phyloP scores from a whole-genome alignment of 1,284 basidiomycete species.

The Tilletia horrida region DNA sequence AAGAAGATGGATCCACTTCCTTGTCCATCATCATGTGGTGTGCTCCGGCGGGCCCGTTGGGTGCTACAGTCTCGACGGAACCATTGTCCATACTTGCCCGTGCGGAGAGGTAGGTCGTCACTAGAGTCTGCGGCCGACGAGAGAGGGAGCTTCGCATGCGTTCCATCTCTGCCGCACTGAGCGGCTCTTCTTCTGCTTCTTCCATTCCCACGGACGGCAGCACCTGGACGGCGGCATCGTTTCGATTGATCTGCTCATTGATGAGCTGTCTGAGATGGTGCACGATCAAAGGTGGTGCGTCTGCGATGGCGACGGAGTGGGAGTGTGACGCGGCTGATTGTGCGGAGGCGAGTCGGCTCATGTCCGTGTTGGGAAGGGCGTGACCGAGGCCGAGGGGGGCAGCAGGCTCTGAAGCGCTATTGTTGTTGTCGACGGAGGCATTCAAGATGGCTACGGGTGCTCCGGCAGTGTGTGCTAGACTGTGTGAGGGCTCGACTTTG shows the following conservation, averaged over 20 bases:
- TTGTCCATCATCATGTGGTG: too few relatives aligned
- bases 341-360: not conserved
- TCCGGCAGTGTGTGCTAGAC: conserved; percentile 11
- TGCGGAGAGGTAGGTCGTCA: conserved; percentile 2
- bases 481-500: conserved; percentile 12
- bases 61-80: not conserved
- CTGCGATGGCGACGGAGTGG: not conserved
- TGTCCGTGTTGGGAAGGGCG: conserved; percentile 15
- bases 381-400: conserved; percentile 1
- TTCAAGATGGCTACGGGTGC: conserved; percentile 4
- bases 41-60: too few relatives aligned
- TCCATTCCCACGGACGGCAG: too few relatives aligned
- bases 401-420: not conserved
- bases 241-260: conserved; percentile 3
- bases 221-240: too few relatives aligned
- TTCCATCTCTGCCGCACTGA: too few relatives aligned
- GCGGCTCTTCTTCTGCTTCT: not conserved
- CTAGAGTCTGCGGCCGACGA: not conserved
- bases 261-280: conserved; percentile 10
- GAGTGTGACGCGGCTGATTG: not conserved
- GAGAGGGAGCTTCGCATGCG: not conserved
- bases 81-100: conserved; percentile 1
- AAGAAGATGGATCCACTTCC: too few relatives aligned
- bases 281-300: conserved; percentile 1
- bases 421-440: not conserved